Evolutionary conservation across 352 stramenopile genomes (phyloP).

Genomic region (Globisporangium abappressorium): DNA sequence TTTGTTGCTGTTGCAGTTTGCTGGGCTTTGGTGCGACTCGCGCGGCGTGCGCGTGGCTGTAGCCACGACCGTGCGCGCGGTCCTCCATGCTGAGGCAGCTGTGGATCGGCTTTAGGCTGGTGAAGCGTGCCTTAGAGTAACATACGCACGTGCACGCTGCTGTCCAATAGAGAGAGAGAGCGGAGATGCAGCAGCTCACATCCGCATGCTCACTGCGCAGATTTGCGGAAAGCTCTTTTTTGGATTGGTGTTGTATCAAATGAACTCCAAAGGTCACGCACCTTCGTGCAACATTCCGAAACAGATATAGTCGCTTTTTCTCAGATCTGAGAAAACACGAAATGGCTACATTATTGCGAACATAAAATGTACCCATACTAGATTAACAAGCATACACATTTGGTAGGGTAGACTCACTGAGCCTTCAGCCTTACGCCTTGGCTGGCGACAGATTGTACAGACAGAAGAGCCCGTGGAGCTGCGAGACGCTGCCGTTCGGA

Average conservation of each 20-base stretch:
- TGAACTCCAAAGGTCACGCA: conserved; percentile 3
- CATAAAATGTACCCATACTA: not conserved
- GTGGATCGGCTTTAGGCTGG: not conserved
- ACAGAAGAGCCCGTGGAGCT: conserved; percentile 3
- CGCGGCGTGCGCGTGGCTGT: conserved; percentile 9
- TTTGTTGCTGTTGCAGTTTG: not conserved
- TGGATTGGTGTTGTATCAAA: not conserved
- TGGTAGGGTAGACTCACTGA: too few species aligned
- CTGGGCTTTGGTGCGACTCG: not conserved
- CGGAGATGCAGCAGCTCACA: not conserved
- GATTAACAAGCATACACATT: not conserved
- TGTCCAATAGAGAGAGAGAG: not conserved
- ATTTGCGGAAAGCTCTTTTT: not conserved
- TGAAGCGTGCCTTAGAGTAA: not conserved
- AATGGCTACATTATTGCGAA: not conserved
- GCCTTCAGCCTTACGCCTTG: not conserved
- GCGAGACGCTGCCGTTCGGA: not conserved
- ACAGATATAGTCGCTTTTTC: not conserved
- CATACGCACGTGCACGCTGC: not conserved
- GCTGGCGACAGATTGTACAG: not conserved
- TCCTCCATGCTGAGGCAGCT: conserved; percentile 9
- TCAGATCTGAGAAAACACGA: not conserved
- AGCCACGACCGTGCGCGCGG: not conserved
- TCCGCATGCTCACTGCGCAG: not conserved
- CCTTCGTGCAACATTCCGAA: not conserved